Percentiles rank a stretch among this genome's conserved stretches.
phyloP scores from a whole-genome alignment of 108 stramenopile species.

The Mediolabrus comicus region DNA sequence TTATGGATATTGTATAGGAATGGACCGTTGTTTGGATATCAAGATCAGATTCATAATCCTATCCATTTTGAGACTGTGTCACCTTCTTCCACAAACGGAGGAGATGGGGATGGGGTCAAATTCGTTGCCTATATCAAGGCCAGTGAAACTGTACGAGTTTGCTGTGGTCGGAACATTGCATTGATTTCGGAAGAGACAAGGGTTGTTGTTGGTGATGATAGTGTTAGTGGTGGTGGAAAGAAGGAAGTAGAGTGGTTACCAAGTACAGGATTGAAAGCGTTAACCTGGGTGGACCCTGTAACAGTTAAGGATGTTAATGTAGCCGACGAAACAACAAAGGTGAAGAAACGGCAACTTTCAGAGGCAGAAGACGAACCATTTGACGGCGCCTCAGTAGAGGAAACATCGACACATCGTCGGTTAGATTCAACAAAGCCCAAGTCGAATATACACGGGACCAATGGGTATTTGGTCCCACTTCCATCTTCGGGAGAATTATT shows the following conservation, averaged over 20 bases:
- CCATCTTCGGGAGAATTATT: constrained; percentile 58
- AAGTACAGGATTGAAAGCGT: constrained; percentile 45
- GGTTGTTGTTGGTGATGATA: neutral
- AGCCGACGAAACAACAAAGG: constrained; percentile 1
- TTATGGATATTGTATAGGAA: constrained; percentile 82
- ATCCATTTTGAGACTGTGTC: constrained; percentile 53
- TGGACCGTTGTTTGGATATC: constrained; percentile 81
- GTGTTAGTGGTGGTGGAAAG: neutral
- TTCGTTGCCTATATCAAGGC: constrained; percentile 60
- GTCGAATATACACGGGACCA: constrained; percentile 77
- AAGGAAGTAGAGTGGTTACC: constrained; percentile 3
- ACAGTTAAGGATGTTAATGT: constrained; percentile 67
- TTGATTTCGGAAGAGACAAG: constrained; percentile 50
- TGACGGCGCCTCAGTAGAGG: neutral
- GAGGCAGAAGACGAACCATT: neutral
- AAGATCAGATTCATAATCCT: constrained; percentile 76
- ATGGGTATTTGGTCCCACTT: constrained; percentile 78
- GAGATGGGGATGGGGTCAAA: neutral
- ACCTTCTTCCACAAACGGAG: neutral
- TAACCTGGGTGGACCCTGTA: constrained; percentile 89
- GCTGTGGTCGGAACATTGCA: constrained; percentile 89
- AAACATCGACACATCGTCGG: constrained; percentile 22
- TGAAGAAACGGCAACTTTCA: neutral
- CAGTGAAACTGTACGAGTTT: constrained; percentile 73
- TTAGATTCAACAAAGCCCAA: constrained; percentile 20